Evolutionary conservation across 352 stramenopile genomes (phyloP), one percentile per base, ranked within the genome.

Genomic region (Phytophthora parvispora): DNA sequence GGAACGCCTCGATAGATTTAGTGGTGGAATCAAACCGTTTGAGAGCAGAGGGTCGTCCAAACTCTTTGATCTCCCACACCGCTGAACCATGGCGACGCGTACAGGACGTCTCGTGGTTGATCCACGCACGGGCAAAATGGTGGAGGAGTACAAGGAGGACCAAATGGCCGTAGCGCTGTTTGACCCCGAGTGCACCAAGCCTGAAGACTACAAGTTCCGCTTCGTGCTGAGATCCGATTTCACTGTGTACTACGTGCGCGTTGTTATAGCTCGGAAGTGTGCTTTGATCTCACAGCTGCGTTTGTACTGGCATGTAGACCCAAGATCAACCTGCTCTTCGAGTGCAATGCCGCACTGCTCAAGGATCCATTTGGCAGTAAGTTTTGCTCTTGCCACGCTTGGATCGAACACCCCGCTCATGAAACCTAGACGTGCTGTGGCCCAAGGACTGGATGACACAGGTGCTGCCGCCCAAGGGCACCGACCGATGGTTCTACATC

Each of bases 401-500:
- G 38, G 50, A 49, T n/a, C 24, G 40, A 2, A n/a, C n/a, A n/a
- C n/a, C n/a, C n/a, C 18, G 22, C 12, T 51, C n/a, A 42, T 56
- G n/a, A 9, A 49, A 61, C 50, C 31, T 43, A 93, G 85, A 90
- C 60, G 83, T 93, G 34, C 40, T 93, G 4, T 93, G 82, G 83
- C 86, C 83, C 6, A 91, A 90, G 50, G 80, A 93, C 71, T 93
- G 86, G 86, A 83, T 86, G 62, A 74, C 60, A 0, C 72, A 88
- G 49, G 80, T 92, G 50, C 67, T 91, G 27, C 83, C 86, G 8
- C 78, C 83, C 6, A 75, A 54, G 9, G 63, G 60, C 6, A 65
- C 69, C 10, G 83, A 90, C 52, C 83, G 85, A 50, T 93, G 86
- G 83, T 93, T 81, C 75, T 93, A 92, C 57, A 69, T 91, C 54